Base-by-base conservation (phyloP, 23 red algal species). In the Porphyridium purpureum region DNA sequence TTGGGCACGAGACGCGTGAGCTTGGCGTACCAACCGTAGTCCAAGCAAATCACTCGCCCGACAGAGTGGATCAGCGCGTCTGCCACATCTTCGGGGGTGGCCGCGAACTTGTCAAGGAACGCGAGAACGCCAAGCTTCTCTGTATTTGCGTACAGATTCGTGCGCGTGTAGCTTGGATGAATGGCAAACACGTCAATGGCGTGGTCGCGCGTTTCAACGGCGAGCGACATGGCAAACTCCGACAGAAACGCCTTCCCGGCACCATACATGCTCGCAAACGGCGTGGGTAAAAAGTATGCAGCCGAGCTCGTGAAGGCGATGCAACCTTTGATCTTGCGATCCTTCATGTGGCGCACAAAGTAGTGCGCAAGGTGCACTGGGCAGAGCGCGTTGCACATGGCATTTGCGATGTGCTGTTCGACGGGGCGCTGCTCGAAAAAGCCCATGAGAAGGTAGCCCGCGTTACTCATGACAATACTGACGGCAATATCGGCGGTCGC, bases 81-180 rank as follows among this genome's bases (percentile, higher is more conserved):
- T 0, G 75, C 86, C 4, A 93, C 86, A 27, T 82, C 22, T 1
- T 82, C 76, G 1, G 75, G 75, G n/a, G 75, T 93, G 35, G 75
- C 79, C 15, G 53, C 86, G 67, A 70, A 77, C 27, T 74, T 72
- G 9, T 73, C 64, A n/a, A 93, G 63, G 1, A 93, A 54, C 6
- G 29, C 65, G 3, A 93, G 55, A 0, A 93, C 75, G 5, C 60
- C 68, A 15, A 93, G 64, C 42, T 82, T 83, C 1, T 75, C 76
- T 9, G 67, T 52, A 4, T 70, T 60, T 21, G 44, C 60, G 61
- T 93, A 93, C 28, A 93, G 33, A 44, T 77, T 76, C 27, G 75
- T 93, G 33, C 73, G 70, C 3, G 86, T 93, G 47, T 93, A 93
- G 11, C 75, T 82, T 4, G 86, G 86, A 29, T 93, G 86, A 21